These are phyloP conservation scores for Monosporascus sp. DNA, from an alignment of 2,329 filamentous ascomycete genomes.

Conservation along the genomic window DNA sequence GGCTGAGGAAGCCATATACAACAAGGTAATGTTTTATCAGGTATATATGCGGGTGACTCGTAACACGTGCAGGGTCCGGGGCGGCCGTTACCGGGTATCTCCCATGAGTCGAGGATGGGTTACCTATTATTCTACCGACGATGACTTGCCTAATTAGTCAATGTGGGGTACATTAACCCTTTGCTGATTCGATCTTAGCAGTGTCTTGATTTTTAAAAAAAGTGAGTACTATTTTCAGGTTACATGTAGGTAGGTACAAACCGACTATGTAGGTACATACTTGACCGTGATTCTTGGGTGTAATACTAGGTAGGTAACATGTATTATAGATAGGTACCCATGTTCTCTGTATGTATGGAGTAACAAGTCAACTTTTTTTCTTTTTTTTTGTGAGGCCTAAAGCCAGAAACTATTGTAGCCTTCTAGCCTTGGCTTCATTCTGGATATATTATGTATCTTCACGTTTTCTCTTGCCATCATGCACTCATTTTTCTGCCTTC, in stretches of 20 bases:
- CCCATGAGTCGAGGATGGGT: no score
- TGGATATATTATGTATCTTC: not conserved
- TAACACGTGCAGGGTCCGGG: no score
- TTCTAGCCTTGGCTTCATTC: not conserved
- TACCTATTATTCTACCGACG: not conserved
- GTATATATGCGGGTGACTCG: no score
- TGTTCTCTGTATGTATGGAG: not conserved
- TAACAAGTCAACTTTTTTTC: not conserved
- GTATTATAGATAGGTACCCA: no score
- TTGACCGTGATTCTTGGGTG: not conserved
- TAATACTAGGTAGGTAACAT: not conserved
- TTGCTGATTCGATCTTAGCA: not conserved
- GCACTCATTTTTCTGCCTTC: no score
- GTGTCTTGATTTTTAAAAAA: not conserved
- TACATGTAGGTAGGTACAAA: not conserved
- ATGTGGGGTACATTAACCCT: not conserved
- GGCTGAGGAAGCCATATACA: no score
- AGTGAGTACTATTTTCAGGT: not conserved
- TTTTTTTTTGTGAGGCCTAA: slow-evolving; percentile 1
- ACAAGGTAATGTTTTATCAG: no score
- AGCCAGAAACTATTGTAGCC: not conserved
- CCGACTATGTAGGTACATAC: not conserved
- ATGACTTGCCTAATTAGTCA: not conserved
- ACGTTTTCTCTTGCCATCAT: not conserved
- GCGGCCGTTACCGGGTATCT: not conserved